phyloP scores from a whole-genome alignment of 2,329 filamentous ascomycete genomes.

The Diaporthe ilicicola region DNA sequence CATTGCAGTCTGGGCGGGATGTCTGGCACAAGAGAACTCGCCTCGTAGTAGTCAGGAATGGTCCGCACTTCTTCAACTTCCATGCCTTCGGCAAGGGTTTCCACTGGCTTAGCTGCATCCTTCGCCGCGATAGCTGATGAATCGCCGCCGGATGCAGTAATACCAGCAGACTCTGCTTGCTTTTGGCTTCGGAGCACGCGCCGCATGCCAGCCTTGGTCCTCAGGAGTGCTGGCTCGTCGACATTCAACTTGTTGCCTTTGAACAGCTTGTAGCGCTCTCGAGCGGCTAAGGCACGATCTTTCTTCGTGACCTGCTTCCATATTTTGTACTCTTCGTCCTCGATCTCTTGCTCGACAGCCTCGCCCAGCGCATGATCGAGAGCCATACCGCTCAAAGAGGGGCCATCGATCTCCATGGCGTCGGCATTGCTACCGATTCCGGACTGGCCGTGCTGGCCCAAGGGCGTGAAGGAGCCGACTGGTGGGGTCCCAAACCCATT shows the following conservation, averaged over 20 bases:
- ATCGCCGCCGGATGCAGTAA: slow-evolving; percentile 49
- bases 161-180: slow-evolving; percentile 65
- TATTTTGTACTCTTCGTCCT: slow-evolving; percentile 95
- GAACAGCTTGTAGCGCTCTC: slow-evolving; percentile 87
- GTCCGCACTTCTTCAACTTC: slow-evolving; percentile 85
- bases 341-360: slow-evolving; percentile 77
- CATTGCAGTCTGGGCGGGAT: slow-evolving; percentile 81
- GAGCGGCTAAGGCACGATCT: slow-evolving; percentile 85
- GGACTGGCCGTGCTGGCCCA: slow-evolving; percentile 31
- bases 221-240: slow-evolving; percentile 86
- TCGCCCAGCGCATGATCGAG: slow-evolving; percentile 71
- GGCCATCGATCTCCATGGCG: slow-evolving; percentile 86
- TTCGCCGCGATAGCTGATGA: slow-evolving; percentile 58
- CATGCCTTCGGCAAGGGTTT: slow-evolving; percentile 94
- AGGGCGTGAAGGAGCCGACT: slow-evolving; percentile 50
- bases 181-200: slow-evolving; percentile 84
- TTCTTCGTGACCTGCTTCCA: slow-evolving; percentile 99
- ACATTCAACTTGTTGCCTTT: slow-evolving; percentile 83
- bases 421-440: slow-evolving; percentile 75
- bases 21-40: slow-evolving; percentile 85
- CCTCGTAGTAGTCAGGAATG: slow-evolving; percentile 94
- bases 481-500: slow-evolving; percentile 90
- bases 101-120: slow-evolving; percentile 60
- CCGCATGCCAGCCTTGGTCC: slow-evolving; percentile 88
- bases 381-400: slow-evolving; percentile 72